Evolutionary conservation across 139 green algal genomes (phyloP).

Genomic region (Chlamydomonas applanata): DNA sequence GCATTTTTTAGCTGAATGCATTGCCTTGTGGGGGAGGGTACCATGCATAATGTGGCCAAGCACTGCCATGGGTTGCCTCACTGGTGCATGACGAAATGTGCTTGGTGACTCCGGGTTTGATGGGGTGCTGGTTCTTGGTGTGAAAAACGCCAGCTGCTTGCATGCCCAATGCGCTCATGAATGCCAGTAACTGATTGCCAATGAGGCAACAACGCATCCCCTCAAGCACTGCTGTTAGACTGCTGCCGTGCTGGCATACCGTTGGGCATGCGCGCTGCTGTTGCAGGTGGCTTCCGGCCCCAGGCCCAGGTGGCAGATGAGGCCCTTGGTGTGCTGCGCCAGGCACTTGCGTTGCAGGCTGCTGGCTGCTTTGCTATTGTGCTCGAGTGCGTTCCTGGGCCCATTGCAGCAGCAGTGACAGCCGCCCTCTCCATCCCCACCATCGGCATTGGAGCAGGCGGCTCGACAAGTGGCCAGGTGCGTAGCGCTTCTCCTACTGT

Average conservation of each 20-base stretch:
- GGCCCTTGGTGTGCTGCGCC: conserved; percentile 69
- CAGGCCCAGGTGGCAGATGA: conserved; percentile 77
- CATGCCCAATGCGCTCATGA: too few species aligned
- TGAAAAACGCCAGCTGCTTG: too few species aligned
- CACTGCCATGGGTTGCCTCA: too few species aligned
- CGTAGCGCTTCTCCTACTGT: too few species aligned
- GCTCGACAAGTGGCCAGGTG: conserved; percentile 80
- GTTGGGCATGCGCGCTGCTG: background rate
- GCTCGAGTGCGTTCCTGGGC: conserved; percentile 92
- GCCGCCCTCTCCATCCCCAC: conserved; percentile 84
- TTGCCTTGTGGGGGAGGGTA: too few species aligned
- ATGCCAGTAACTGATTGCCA: too few species aligned
- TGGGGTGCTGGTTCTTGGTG: too few species aligned
- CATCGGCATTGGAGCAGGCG: conserved; percentile 96
- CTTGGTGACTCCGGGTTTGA: too few species aligned
- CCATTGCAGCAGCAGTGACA: conserved; percentile 89
- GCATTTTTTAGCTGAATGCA: too few species aligned
- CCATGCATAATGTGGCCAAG: too few species aligned
- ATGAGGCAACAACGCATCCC: too few species aligned
- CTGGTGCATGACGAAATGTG: too few species aligned
- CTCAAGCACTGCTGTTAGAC: background rate
- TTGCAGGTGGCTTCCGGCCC: conserved; percentile 88
- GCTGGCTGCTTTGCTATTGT: conserved; percentile 95
- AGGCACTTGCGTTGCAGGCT: conserved; percentile 69
- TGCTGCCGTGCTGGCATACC: background rate